Conservation (phyloP, 1,284 basidiomycete genomes). For the Coniferiporia sulphurascens region DNA sequence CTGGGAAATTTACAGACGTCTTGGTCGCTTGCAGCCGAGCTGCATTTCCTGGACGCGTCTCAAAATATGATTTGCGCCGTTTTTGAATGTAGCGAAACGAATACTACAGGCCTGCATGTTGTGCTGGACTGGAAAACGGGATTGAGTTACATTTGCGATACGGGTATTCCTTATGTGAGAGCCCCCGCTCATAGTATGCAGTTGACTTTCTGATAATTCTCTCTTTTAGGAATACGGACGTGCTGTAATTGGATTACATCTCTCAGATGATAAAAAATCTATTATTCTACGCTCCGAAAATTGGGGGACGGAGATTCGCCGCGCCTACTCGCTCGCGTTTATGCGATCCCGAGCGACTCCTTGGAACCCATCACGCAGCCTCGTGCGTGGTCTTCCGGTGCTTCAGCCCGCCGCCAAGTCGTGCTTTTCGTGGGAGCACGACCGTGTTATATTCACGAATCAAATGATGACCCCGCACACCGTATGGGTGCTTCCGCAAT, state of each 20-base stretch:
- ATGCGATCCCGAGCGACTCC: constrained; percentile 2
- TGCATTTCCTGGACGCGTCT: constrained; percentile 17
- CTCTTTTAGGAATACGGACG: constrained; percentile 16
- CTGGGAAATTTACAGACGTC: constrained; percentile 12
- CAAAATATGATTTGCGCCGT: constrained; percentile 17
- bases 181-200: background rate
- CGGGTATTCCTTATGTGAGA: constrained; percentile 15
- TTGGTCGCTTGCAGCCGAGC: constrained; percentile 14
- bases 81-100: constrained; percentile 7
- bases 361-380: constrained; percentile 7
- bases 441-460: constrained; percentile 2
- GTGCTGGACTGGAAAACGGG: constrained; percentile 15
- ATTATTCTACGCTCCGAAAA: constrained; percentile 15
- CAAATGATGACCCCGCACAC: constrained; percentile 10
- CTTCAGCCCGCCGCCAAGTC: background rate
- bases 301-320: constrained; percentile 9
- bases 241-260: constrained; percentile 13
- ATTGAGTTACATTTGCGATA: constrained; percentile 15
- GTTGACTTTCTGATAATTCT: background rate
- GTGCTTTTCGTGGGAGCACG: constrained; percentile 13
- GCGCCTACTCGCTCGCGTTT: constrained; percentile 8
- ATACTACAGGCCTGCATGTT: constrained; percentile 13
- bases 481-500: constrained; percentile 18
- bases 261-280: constrained; percentile 10
- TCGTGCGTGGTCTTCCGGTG: background rate